Evolutionary conservation across 495 filamentous ascomycete species (phyloP).

Genomic region (Daldinia decipiens): DNA sequence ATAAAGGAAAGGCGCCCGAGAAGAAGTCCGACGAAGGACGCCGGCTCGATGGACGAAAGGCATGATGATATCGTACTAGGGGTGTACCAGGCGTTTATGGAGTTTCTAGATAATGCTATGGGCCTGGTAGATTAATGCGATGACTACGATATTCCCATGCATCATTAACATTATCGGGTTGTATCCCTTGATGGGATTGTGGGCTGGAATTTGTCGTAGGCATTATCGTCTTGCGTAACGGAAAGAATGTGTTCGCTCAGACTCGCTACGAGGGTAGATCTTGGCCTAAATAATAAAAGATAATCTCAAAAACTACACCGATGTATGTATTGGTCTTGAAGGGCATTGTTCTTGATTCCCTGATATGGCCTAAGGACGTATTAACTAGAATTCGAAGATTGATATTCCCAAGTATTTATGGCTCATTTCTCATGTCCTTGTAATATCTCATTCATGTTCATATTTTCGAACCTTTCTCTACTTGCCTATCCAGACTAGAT

Average conservation of each 20-base stretch:
- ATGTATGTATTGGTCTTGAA: background rate
- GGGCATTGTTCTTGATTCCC: background rate
- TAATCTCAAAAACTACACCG: background rate
- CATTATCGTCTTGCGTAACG: background rate
- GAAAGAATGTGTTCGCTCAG: background rate
- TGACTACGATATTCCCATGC: conserved; percentile 14
- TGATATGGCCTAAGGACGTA: background rate
- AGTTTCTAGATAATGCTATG: conserved; percentile 18
- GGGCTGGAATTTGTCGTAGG: background rate
- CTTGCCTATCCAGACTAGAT: background rate
- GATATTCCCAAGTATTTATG: background rate
- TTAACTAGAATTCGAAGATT: background rate
- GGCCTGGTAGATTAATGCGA: conserved; percentile 20
- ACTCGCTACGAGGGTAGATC: background rate
- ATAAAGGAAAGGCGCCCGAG: conserved; percentile 51
- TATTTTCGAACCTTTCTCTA: no score
- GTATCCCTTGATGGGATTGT: background rate
- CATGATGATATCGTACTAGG: conserved; percentile 12
- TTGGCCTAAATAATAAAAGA: background rate
- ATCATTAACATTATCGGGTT: background rate
- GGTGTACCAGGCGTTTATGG: conserved; percentile 26
- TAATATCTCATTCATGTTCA: background rate
- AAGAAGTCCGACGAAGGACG: conserved; percentile 51
- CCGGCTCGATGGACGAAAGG: conserved; percentile 53
- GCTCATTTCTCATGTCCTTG: no score